Evolutionary conservation across 31 red algal genomes (phyloP).

Genomic region (Asparagopsis taxiformis): DNA sequence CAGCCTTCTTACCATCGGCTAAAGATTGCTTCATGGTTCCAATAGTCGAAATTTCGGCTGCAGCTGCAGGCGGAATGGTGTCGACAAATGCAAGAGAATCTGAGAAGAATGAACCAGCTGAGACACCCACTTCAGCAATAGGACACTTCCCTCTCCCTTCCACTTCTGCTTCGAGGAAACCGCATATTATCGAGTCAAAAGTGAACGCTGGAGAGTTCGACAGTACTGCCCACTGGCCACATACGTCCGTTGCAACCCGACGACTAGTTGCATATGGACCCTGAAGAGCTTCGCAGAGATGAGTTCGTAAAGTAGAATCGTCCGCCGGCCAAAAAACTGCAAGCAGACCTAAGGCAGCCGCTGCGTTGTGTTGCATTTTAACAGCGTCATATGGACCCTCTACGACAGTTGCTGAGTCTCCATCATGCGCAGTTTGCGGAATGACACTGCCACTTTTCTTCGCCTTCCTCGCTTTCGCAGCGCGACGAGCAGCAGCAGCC

Average conservation of each 20-base stretch:
- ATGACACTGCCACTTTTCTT: slow-evolving; percentile 28
- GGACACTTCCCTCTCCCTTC: slow-evolving; percentile 15
- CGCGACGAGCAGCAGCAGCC: slow-evolving; percentile 49
- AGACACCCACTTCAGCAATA: slow-evolving; percentile 55
- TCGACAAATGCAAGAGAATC: slow-evolving; percentile 65
- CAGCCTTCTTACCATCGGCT: slow-evolving; percentile 38
- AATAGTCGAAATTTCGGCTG: slow-evolving; percentile 14
- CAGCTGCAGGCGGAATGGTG: slow-evolving; percentile 17
- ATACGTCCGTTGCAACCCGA: slow-evolving; percentile 52
- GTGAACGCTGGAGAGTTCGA: slow-evolving; percentile 10
- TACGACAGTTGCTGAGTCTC: slow-evolving; percentile 31
- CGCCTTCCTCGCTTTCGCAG: slow-evolving; percentile 59
- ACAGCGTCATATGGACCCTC: slow-evolving; percentile 74
- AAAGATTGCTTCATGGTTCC: slow-evolving; percentile 18
- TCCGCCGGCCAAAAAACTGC: slow-evolving; percentile 57
- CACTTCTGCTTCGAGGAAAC: slow-evolving; percentile 25
- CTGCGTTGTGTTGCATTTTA: slow-evolving; percentile 61
- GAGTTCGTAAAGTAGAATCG: slow-evolving; percentile 1
- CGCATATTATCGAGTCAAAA: slow-evolving; percentile 17
- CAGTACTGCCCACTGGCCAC: slow-evolving; percentile 23
- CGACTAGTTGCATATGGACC: slow-evolving; percentile 38
- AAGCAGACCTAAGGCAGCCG: slow-evolving; percentile 47
- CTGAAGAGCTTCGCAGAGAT: slow-evolving; percentile 8
- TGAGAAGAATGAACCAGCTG: slow-evolving; percentile 53
- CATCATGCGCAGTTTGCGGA: slow-evolving; percentile 50